Percentiles rank a stretch among this genome's conserved stretches.
These are phyloP conservation scores for Fusarium sp. DNA, from an alignment of 2,329 filamentous ascomycete genomes.

Conservation along the genomic window DNA sequence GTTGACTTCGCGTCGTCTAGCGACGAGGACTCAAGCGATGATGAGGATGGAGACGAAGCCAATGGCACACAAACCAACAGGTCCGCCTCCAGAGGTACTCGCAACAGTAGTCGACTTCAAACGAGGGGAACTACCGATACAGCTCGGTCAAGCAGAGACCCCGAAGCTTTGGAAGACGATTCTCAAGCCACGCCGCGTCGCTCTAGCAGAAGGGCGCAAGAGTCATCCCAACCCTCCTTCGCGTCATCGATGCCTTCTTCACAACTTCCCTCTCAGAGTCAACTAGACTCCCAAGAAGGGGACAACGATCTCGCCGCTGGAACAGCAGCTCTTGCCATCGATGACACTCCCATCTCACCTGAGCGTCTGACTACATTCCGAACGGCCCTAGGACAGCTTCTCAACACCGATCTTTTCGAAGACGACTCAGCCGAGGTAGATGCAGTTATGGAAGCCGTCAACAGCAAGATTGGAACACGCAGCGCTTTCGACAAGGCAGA, in stretches of 20 bases:
- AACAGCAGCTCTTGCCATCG: slow-evolving; percentile 58
- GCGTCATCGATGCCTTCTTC: slow-evolving; percentile 85
- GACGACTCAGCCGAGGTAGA: slow-evolving; percentile 85
- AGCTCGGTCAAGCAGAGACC: slow-evolving; percentile 48
- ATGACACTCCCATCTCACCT: slow-evolving; percentile 64
- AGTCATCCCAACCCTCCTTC: slow-evolving; percentile 69
- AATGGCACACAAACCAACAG: slow-evolving; percentile 56
- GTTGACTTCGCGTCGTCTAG: slow-evolving; percentile 69
- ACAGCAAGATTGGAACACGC: slow-evolving; percentile 70
- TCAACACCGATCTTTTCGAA: slow-evolving; percentile 84
- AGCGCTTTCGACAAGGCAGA: slow-evolving; percentile 77
- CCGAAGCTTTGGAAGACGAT: slow-evolving; percentile 57
- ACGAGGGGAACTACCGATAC: slow-evolving; percentile 44
- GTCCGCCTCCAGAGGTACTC: slow-evolving; percentile 49
- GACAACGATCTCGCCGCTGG: slow-evolving; percentile 56
- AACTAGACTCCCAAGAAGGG: slow-evolving; percentile 58
- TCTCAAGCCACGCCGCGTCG: slow-evolving; percentile 55
- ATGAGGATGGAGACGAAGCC: slow-evolving; percentile 67
- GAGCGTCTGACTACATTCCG: slow-evolving; percentile 81
- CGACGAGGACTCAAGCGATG: slow-evolving; percentile 68
- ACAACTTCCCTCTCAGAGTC: slow-evolving; percentile 66
- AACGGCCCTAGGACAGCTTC: slow-evolving; percentile 82
- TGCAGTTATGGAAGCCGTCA: slow-evolving; percentile 82
- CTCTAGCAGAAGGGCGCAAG: slow-evolving; percentile 55
- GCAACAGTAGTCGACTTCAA: slow-evolving; percentile 39